phyloP scores from a whole-genome alignment of 2,329 filamentous ascomycete species.

The Rutstroemia sp. region DNA sequence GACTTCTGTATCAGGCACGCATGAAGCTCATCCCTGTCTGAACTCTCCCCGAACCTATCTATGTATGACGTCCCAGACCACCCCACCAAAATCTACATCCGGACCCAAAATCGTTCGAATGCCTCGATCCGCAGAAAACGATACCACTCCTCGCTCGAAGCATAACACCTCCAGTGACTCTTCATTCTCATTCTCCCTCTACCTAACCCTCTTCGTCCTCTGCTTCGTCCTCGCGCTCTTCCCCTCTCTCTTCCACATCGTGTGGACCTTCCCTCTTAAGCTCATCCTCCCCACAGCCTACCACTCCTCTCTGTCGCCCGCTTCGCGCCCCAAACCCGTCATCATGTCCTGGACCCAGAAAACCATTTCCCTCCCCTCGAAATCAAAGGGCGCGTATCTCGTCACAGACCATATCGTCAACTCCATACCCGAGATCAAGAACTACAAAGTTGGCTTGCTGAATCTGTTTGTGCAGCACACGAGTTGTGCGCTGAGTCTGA shows the following conservation, averaged over 20 bases:
- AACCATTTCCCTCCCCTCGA: conserved; percentile 68
- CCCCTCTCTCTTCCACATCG: conserved; percentile 43
- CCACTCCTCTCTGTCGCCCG: conserved; percentile 35
- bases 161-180: conserved; percentile 15
- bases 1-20: not conserved
- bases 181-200: conserved; percentile 23
- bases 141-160: conserved; percentile 10
- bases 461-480: conserved; percentile 96
- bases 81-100: conserved; percentile 8
- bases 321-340: conserved; percentile 14
- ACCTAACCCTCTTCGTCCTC: conserved; percentile 39
- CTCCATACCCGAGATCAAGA: conserved; percentile 68
- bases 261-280: conserved; percentile 42
- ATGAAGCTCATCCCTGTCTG: not conserved
- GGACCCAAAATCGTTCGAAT: conserved; percentile 10
- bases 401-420: conserved; percentile 69
- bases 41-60: too few species aligned
- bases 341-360: conserved; percentile 76
- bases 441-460: conserved; percentile 79
- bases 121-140: conserved; percentile 8
- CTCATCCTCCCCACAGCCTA: conserved; percentile 28
- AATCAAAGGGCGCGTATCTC: conserved; percentile 79
- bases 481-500: conserved; percentile 79
- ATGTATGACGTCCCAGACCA: conserved; percentile 3
- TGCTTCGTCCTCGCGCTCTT: conserved; percentile 45